Evolutionary conservation across 257 asterid species (phyloP).

Genomic region (Nicotiana sylvestris): DNA sequence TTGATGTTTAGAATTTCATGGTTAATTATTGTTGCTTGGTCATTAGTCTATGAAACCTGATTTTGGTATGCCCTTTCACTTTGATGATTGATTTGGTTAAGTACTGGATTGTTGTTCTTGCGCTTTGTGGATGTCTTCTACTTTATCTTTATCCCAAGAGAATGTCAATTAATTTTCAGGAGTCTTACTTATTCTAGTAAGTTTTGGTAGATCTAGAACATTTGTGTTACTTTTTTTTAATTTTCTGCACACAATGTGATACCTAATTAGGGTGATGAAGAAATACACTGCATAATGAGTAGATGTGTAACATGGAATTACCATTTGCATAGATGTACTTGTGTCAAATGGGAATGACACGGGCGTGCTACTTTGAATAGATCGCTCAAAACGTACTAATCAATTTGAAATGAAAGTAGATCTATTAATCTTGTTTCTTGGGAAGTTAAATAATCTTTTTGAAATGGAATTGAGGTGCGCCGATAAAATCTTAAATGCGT

Average conservation of each 20-base stretch:
- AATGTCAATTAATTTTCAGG: not conserved
- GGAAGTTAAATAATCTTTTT: too few species aligned
- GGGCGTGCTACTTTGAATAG: not conserved
- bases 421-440: too few species aligned
- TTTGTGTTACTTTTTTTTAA: not conserved
- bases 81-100: too few species aligned
- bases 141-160: not conserved
- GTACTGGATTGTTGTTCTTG: not conserved
- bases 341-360: not conserved
- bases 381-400: not conserved
- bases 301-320: not conserved
- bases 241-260: not conserved
- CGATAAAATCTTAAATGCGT: too few species aligned
- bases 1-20: too few species aligned
- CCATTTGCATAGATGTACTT: not conserved
- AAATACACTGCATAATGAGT: not conserved
- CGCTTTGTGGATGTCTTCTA: too few species aligned
- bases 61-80: too few species aligned
- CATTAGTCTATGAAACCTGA: too few species aligned
- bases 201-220: not conserved
- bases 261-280: not conserved
- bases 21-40: too few species aligned
- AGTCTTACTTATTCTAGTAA: not conserved
- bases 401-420: too few species aligned
- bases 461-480: too few species aligned